These are phyloP conservation scores for Leucocoprinus leucothites DNA, from an alignment of 768 basidiomycete species.

Conservation along the genomic window DNA sequence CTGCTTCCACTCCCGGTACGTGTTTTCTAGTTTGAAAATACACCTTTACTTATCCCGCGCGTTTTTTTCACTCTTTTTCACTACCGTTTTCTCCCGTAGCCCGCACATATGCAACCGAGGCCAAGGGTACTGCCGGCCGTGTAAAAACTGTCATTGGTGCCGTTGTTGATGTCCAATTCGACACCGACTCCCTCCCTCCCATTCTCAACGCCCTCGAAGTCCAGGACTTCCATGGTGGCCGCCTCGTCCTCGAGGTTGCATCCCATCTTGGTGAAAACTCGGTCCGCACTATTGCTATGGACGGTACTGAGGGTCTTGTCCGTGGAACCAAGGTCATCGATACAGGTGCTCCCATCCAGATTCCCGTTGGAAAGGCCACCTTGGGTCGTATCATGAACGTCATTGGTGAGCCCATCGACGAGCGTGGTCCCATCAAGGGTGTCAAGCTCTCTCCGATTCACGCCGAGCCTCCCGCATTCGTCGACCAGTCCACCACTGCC, in stretches of 20 bases:
- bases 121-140: constrained; percentile 65
- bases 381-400: constrained; percentile 99
- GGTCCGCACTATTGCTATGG: constrained; percentile 99
- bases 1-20: constrained; percentile 53
- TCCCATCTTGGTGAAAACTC: constrained; percentile 99
- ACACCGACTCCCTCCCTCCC: constrained; percentile 89
- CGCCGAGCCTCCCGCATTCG: constrained; percentile 95
- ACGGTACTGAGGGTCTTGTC: constrained; percentile 99
- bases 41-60: no score
- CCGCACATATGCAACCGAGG: constrained; percentile 91
- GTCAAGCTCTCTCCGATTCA: constrained; percentile 92
- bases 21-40: constrained; percentile 20
- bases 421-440: constrained; percentile 98
- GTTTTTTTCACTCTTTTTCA: constrained; percentile 20
- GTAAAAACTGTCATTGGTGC: constrained; percentile 99
- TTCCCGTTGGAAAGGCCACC: constrained; percentile 92
- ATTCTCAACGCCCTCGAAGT: constrained; percentile 99
- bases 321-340: constrained; percentile 97
- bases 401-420: constrained; percentile 99
- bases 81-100: constrained; percentile 34
- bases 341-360: constrained; percentile 93
- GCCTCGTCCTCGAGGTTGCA: constrained; percentile 98
- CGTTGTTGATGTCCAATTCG: constrained; percentile 99
- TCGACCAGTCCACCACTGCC: constrained; percentile 98
- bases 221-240: constrained; percentile 88